A percentile compares a stretch with the other conserved stretches of the same genome.
Evolutionary conservation across 495 filamentous ascomycete species (phyloP).

Genomic region (Rhypophila decipiens): DNA sequence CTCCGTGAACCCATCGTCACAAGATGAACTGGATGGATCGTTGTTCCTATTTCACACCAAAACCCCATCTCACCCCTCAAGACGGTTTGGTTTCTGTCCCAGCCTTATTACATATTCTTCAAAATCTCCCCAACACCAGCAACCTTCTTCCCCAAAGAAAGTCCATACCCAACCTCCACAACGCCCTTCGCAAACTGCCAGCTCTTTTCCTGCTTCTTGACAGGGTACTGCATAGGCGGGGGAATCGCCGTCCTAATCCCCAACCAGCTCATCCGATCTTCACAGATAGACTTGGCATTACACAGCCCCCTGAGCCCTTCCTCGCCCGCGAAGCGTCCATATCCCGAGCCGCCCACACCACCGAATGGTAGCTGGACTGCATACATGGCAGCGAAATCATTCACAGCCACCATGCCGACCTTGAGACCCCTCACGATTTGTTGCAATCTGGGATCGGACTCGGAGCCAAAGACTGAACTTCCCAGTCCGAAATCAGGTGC

Average conservation of each 20-base stretch:
- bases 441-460: constrained; percentile 33
- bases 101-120: constrained; percentile 28
- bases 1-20: no score
- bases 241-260: constrained; percentile 73
- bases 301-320: constrained; percentile 81
- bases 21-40: no score
- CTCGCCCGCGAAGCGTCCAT: constrained; percentile 86
- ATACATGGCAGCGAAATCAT: constrained; percentile 91
- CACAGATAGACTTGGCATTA: constrained; percentile 79
- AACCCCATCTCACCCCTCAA: neutral
- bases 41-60: no score
- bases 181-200: constrained; percentile 53
- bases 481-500: constrained; percentile 72
- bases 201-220: constrained; percentile 45
- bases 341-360: constrained; percentile 77
- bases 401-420: constrained; percentile 85
- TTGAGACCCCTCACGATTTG: constrained; percentile 60
- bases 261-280: constrained; percentile 58
- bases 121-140: constrained; percentile 34
- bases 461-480: constrained; percentile 71
- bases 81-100: no score
- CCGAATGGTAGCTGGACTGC: constrained; percentile 91
- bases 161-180: constrained; percentile 49
- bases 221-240: constrained; percentile 70
- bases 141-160: constrained; percentile 30